Percentiles rank a stretch among this genome's conserved stretches.
Evolutionary conservation across 495 filamentous ascomycete species (phyloP).

Genomic region (Jackrogersella minutella): DNA sequence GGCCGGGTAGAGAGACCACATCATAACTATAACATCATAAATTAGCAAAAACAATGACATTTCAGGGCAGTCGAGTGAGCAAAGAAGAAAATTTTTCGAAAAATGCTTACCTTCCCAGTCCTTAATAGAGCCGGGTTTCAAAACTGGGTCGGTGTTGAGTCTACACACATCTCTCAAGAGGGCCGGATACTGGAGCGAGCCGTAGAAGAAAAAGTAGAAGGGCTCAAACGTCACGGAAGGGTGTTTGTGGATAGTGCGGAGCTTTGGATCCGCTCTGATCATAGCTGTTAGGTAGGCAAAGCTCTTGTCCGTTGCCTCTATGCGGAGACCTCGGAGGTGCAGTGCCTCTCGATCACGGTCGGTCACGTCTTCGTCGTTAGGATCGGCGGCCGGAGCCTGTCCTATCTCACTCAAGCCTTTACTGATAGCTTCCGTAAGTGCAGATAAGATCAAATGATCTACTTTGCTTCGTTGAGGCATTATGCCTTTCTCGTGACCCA

Average conservation of each 20-base stretch:
- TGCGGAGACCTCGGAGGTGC: constrained; percentile 5
- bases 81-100: neutral
- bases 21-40: constrained; percentile 8
- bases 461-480: too few relatives aligned
- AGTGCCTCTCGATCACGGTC: neutral
- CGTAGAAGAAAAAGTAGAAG: constrained; percentile 46
- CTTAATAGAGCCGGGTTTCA: constrained; percentile 14
- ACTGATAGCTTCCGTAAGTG: too few relatives aligned
- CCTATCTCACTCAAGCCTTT: too few relatives aligned
- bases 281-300: neutral
- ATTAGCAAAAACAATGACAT: constrained; percentile 1
- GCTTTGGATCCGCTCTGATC: neutral
- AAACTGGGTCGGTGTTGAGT: neutral
- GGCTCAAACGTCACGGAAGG: constrained; percentile 25
- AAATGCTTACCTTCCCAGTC: constrained; percentile 26
- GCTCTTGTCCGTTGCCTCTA: neutral
- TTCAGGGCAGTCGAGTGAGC: neutral
- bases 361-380: neutral
- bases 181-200: constrained; percentile 25
- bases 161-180: neutral
- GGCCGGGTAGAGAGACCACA: constrained; percentile 27
- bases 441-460: neutral
- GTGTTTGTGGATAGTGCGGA: neutral
- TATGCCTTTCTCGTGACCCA: neutral
- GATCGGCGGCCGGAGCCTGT: neutral